A percentile compares a stretch with the other conserved stretches of the same genome.
Conservation (phyloP, 2,329 filamentous ascomycete genomes). For the Aspergillus sp. region DNA sequence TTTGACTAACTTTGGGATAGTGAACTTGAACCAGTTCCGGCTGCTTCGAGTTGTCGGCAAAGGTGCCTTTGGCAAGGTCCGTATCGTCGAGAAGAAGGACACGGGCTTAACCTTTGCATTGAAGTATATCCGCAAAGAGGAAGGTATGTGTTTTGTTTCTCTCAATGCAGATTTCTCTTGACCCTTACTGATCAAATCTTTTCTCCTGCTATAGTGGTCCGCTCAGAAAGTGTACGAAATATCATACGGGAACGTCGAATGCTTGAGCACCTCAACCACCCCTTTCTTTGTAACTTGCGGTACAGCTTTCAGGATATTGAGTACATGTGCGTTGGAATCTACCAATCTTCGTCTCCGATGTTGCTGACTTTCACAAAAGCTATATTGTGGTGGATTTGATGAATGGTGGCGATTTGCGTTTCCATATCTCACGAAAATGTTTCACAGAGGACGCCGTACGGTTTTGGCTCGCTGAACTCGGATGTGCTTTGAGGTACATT, state of each 20-base stretch:
- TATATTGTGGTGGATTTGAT: conserved; percentile 97
- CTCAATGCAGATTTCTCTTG: conserved; percentile 9
- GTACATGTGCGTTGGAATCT: conserved; percentile 72
- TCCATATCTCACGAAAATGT: conserved; percentile 96
- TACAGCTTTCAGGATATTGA: conserved; percentile 99
- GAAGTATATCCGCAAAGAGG: conserved; percentile 98
- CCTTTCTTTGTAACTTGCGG: conserved; percentile 95
- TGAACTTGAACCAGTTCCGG: conserved; percentile 96
- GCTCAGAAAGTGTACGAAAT: conserved; percentile 95
- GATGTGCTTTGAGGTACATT: conserved; percentile 84
- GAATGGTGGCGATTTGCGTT: conserved; percentile 94
- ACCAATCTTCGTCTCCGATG: neutral
- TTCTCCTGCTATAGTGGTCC: conserved; percentile 68
- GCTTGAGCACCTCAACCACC: conserved; percentile 96
- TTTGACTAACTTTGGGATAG: conserved; percentile 48
- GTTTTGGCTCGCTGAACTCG: conserved; percentile 95
- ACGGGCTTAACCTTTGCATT: conserved; percentile 90
- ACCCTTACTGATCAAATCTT: conserved; percentile 21
- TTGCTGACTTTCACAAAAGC: conserved; percentile 44
- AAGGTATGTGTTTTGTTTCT: conserved; percentile 54
- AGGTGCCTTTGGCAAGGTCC: conserved; percentile 96
- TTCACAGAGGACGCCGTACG: conserved; percentile 96
- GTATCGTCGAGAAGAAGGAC: conserved; percentile 97
- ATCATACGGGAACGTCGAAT: conserved; percentile 97
- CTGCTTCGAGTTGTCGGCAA: conserved; percentile 93